Evolutionary conservation across 2,329 filamentous ascomycete genomes (phyloP), one percentile per base, ranked within the genome.

Genomic region (Aspergillus sclerotialis): DNA sequence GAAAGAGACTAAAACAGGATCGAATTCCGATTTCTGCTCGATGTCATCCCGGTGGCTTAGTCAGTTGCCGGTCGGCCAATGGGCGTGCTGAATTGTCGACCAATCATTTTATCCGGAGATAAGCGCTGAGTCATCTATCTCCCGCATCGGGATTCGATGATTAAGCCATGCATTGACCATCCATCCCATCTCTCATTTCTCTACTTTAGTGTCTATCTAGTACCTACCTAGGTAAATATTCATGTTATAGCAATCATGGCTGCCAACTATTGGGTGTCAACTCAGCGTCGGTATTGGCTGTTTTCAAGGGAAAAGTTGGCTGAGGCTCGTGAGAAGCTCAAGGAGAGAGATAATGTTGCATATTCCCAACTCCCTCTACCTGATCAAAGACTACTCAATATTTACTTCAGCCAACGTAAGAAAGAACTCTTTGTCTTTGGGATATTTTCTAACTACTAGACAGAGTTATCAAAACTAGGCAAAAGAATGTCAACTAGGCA

Each of bases 191-290:
- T n/a, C n/a, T n/a, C n/a, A n/a, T n/a, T n/a, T n/a, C n/a, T n/a
- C n/a, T n/a, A n/a, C n/a, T n/a, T n/a, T n/a, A n/a, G n/a, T n/a
- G n/a, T n/a, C n/a, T n/a, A n/a, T n/a, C n/a, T n/a, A n/a, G n/a
- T n/a, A n/a, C n/a, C n/a, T n/a, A n/a, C n/a, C n/a, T n/a, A n/a
- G n/a, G n/a, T n/a, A n/a, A n/a, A n/a, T n/a, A n/a, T n/a, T n/a
- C n/a, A n/a, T n/a, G n/a, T n/a, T n/a, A n/a, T n/a, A n/a, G n/a
- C 29, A 30, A 33, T 17, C 18, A 95, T 95, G 90, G 86, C 90
- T 21, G 85, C 89, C 56, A 95, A 90, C 64, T 98, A 90, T 68
- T 98, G 89, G 89, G 83, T 87, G 45, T 96, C 92, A 36, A 92
- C 87, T 16, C 92, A 98, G 65, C 78, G 82, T 49, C 82, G 80